Base-by-base conservation (phyloP, 306 rosid genomes). In the Begonia masoniana region DNA sequence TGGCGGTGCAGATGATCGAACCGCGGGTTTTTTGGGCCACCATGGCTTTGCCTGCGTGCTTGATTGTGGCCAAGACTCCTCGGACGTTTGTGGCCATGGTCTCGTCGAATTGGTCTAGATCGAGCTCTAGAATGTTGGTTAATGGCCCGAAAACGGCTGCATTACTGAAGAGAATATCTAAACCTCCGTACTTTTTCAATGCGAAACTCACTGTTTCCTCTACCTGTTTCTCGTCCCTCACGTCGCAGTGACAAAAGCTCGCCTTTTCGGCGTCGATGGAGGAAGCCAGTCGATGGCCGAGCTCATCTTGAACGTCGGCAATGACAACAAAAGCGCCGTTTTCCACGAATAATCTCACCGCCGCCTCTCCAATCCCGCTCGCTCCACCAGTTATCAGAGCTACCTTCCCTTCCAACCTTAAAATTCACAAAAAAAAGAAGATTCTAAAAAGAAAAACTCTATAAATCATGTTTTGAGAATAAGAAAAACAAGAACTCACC, bases 311-410 rank as follows among this genome's bases (percentile, higher is more conserved):
- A 57, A 91, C 47, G 50, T 91, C 97, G 6, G 68, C 94, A 36
- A 73, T 75, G 12, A 91, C 80, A 15, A 91, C 67, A 11, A 65
- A 43, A 13, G 97, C 96, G 13, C 97, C 97, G 43, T 83, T 70
- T 17, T 62, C 73, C 0, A 74, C 75, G 15, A 91, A 91, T 13
- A 83, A 36, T 59, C 81, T 74, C 51, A 59, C 81, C 1, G 97
- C 67, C 31, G 73, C 94, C 70, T 74, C 91, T 0, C 97, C 97
- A 50, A 89, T 89, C 8, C 97, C 97, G 43, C 95, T 82, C 0
- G 95, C 94, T 13, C 71, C 97, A 1, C 97, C 97, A 0, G 97
- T 89, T 24, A 89, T 62, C 2, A 89, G 53, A 14, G 91, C 91
- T 54, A 89, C 94, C 74, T 85, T 89, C 39, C 94, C 94, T 63